Evolutionary conservation across 2,329 filamentous ascomycete species (phyloP).

Genomic region (Aureobasidium mangrovei): DNA sequence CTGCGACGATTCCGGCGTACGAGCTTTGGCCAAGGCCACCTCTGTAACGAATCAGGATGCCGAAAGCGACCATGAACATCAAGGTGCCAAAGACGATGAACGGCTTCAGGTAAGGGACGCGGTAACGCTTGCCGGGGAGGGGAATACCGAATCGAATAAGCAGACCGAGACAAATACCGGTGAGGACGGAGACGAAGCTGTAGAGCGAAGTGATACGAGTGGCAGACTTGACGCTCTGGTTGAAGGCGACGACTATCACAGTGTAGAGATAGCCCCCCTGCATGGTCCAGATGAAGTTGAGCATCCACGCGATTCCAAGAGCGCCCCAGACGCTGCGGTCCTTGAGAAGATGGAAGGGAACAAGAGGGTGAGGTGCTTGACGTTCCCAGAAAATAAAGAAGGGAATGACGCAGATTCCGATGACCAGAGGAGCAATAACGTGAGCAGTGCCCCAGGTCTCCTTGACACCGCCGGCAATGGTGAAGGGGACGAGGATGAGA

Average conservation of each 20-base stretch:
- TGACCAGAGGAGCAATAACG: conserved; percentile 35
- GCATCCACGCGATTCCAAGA: conserved; percentile 48
- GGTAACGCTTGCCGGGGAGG: background rate
- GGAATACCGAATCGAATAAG: conserved; percentile 20
- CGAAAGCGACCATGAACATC: conserved; percentile 24
- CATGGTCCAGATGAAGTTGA: conserved; percentile 53
- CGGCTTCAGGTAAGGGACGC: conserved; percentile 27
- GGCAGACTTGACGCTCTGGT: conserved; percentile 48
- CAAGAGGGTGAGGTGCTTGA: conserved; percentile 32
- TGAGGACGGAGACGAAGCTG: conserved; percentile 48
- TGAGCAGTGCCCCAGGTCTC: conserved; percentile 29
- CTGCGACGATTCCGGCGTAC: conserved; percentile 39
- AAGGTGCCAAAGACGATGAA: conserved; percentile 27
- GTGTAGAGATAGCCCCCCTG: conserved; percentile 59
- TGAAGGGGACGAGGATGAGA: conserved; percentile 62
- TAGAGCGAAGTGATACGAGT: conserved; percentile 54
- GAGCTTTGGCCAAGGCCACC: conserved; percentile 24
- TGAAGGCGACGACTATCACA: conserved; percentile 52
- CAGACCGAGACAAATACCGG: conserved; percentile 42
- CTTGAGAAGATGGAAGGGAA: conserved; percentile 45
- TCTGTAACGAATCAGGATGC: conserved; percentile 30
- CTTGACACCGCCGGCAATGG: conserved; percentile 35
- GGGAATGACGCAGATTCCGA: conserved; percentile 30
- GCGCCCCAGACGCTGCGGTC: conserved; percentile 58
- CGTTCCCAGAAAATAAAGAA: conserved; percentile 33